phyloP scores from a whole-genome alignment of 2,329 filamentous ascomycete genomes.

The Trichoderma koningiopsis region DNA sequence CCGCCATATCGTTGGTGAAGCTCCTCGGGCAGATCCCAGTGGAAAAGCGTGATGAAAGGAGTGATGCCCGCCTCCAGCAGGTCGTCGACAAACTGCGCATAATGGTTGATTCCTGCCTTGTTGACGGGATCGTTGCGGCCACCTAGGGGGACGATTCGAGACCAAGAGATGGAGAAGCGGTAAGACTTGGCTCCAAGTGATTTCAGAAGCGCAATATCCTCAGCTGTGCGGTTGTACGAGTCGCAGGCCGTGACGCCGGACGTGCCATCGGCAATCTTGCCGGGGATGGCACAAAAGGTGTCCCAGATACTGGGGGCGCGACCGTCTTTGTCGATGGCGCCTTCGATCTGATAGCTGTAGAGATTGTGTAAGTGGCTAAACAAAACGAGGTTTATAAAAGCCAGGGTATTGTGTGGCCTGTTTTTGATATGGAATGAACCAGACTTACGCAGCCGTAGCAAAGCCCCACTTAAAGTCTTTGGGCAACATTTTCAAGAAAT shows the following conservation, averaged over 20 bases:
- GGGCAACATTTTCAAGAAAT: conserved; percentile 55
- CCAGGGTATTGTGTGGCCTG: neutral
- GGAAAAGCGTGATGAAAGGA: conserved; percentile 81
- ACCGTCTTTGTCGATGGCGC: conserved; percentile 71
- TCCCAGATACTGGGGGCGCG: conserved; percentile 87
- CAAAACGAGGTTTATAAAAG: neutral
- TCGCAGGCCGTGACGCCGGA: conserved; percentile 81
- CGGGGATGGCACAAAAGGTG: conserved; percentile 77
- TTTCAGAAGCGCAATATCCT: conserved; percentile 79
- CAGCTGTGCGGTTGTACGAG: conserved; percentile 76
- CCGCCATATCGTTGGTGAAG: conserved; percentile 82
- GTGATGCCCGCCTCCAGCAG: conserved; percentile 74
- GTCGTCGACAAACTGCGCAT: conserved; percentile 77
- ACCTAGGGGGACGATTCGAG: conserved; percentile 82
- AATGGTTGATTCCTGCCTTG: conserved; percentile 74
- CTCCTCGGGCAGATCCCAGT: conserved; percentile 83
- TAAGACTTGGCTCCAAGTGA: conserved; percentile 72
- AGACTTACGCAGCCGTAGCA: conserved; percentile 70
- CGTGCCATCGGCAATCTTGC: conserved; percentile 79
- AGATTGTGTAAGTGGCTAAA: neutral
- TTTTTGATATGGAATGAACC: neutral
- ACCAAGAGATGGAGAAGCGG: conserved; percentile 84
- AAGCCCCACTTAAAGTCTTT: conserved; percentile 78
- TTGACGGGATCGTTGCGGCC: conserved; percentile 82
- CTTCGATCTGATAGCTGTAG: conserved; percentile 83